phyloP scores from a whole-genome alignment of 176 grass and related monocot genomes.

The Lolium multiflorum region DNA sequence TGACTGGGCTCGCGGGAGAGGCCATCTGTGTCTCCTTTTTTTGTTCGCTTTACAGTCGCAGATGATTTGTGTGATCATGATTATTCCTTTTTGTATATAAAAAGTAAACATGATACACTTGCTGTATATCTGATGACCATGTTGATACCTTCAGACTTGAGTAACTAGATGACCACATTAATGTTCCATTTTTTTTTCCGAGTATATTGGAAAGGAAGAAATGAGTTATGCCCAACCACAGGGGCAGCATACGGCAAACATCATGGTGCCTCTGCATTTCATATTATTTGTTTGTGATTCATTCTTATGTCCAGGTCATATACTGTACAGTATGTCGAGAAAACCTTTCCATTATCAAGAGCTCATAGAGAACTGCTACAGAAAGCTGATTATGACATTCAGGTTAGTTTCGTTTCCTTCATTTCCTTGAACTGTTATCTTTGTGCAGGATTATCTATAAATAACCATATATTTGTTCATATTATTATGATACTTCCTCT shows the following conservation, averaged over 20 bases:
- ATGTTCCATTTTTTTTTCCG: background rate
- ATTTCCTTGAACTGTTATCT: background rate
- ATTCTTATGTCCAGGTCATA: slow-evolving; percentile 63
- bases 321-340: slow-evolving; percentile 61
- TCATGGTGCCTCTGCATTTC: slow-evolving; percentile 40
- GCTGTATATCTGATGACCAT: slow-evolving; percentile 28
- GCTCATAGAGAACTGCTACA: slow-evolving; percentile 69
- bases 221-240: background rate
- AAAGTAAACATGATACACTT: slow-evolving; percentile 33
- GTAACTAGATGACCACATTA: background rate
- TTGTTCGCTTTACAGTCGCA: slow-evolving; percentile 5
- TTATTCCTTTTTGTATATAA: slow-evolving; percentile 32
- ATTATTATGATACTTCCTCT: background rate
- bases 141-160: slow-evolving; percentile 16
- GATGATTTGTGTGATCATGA: slow-evolving; percentile 8
- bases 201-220: background rate
- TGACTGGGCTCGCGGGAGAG: background rate
- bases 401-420: slow-evolving; percentile 59
- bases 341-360: slow-evolving; percentile 72
- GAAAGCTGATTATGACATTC: slow-evolving; percentile 70
- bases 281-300: slow-evolving; percentile 45
- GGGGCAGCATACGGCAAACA: background rate
- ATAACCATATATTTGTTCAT: slow-evolving; percentile 20
- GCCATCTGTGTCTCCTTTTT: slow-evolving; percentile 5
- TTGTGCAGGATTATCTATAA: slow-evolving; percentile 21